Conservation (phyloP, 2,329 filamentous ascomycete species). For the Passalora sequoiae region DNA sequence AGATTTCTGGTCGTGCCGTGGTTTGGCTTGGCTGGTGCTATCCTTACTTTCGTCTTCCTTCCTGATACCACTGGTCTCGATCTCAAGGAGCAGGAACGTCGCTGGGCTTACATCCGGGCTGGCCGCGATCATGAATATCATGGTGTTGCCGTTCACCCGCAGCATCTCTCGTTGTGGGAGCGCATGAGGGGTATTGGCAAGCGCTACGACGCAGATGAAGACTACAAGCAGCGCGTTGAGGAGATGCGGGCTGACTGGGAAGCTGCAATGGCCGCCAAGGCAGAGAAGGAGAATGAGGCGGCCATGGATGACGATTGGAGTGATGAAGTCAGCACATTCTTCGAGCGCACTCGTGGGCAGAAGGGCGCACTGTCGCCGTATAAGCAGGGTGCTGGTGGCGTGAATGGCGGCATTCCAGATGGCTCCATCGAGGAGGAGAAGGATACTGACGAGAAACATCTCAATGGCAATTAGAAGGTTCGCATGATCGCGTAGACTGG, state of each 20-base stretch:
- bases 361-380: constrained; percentile 12
- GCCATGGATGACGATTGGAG: constrained; percentile 45
- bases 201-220: constrained; percentile 73
- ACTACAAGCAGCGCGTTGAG: constrained; percentile 72
- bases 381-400: constrained; percentile 10
- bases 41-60: constrained; percentile 78
- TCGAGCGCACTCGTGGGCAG: constrained; percentile 44
- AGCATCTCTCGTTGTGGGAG: constrained; percentile 86
- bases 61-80: constrained; percentile 97
- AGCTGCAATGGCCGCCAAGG: constrained; percentile 52
- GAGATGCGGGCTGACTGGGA: constrained; percentile 63
- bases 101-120: constrained; percentile 79
- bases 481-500: background rate
- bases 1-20: constrained; percentile 93
- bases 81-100: constrained; percentile 92
- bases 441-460: constrained; percentile 5
- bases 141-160: constrained; percentile 83
- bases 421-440: constrained; percentile 19
- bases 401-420: constrained; percentile 6
- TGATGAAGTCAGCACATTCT: constrained; percentile 49
- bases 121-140: constrained; percentile 80
- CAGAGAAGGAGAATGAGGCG: constrained; percentile 42
- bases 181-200: constrained; percentile 71
- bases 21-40: constrained; percentile 84
- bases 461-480: constrained; percentile 13